phyloP scores from a whole-genome alignment of 495 filamentous ascomycete species.

The Aspergillus avenaceus region DNA sequence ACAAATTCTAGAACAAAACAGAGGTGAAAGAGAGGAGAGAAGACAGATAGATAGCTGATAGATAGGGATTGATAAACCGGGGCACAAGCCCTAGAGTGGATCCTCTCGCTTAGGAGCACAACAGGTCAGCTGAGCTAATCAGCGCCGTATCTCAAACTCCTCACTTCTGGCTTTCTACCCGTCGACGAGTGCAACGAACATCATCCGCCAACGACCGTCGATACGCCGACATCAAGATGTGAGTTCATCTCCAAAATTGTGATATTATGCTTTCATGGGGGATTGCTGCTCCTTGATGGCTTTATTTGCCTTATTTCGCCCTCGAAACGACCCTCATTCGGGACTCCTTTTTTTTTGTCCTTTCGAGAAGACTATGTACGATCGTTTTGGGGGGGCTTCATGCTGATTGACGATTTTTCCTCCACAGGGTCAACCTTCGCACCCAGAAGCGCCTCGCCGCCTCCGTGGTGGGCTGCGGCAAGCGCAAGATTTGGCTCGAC shows the following conservation, averaged over 20 bases:
- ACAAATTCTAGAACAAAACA: too few species aligned
- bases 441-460: conserved; percentile 99
- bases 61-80: conserved; percentile 1
- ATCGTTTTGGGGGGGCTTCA: conserved; percentile 18
- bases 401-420: conserved; percentile 36
- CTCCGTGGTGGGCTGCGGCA: conserved; percentile 94
- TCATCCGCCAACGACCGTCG: conserved; percentile 51
- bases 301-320: conserved; percentile 11
- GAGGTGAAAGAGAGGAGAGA: background rate
- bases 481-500: conserved; percentile 99
- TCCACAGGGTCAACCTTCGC: conserved; percentile 91
- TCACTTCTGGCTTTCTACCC: conserved; percentile 39
- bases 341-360: conserved; percentile 4
- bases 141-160: conserved; percentile 40
- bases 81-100: conserved; percentile 36
- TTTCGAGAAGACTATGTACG: conserved; percentile 8
- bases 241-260: conserved; percentile 36
- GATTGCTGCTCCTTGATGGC: conserved; percentile 13
- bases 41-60: too few species aligned
- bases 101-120: conserved; percentile 41
- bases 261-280: conserved; percentile 8
- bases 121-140: conserved; percentile 49
- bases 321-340: background rate
- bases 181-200: conserved; percentile 47
- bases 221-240: conserved; percentile 55